phyloP scores from a whole-genome alignment of 768 basidiomycete genomes.

The Calocybe cyanea region DNA sequence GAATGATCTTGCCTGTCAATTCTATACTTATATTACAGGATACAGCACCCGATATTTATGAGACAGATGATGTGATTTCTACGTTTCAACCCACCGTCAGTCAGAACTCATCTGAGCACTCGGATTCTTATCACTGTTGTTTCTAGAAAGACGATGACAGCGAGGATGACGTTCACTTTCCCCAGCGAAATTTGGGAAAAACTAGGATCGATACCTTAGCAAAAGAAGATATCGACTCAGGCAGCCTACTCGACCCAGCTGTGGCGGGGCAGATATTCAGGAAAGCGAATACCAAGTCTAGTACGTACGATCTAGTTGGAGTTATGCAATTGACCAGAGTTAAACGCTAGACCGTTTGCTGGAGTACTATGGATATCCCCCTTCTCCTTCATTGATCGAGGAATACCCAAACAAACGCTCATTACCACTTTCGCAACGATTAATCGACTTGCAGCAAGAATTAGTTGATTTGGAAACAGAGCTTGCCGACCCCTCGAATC shows the following conservation, averaged over 20 bases:
- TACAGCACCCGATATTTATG: slow-evolving; percentile 88
- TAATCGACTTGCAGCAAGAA: slow-evolving; percentile 72
- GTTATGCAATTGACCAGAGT: slow-evolving; percentile 11
- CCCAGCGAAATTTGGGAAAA: slow-evolving; percentile 33
- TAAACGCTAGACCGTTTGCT: slow-evolving; percentile 41
- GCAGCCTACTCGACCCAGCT: slow-evolving; percentile 56
- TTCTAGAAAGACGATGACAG: slow-evolving; percentile 57
- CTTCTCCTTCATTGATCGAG: slow-evolving; percentile 49
- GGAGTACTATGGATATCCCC: slow-evolving; percentile 65
- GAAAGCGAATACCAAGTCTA: slow-evolving; percentile 63
- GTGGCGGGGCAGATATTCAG: slow-evolving; percentile 70
- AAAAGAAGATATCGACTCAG: slow-evolving; percentile 68
- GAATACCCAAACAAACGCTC: slow-evolving; percentile 30
- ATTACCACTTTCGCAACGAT: slow-evolving; percentile 51
- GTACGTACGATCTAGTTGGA: no score
- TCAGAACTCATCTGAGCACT: slow-evolving; percentile 6
- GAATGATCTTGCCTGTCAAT: slow-evolving; percentile 8
- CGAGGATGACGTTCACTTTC: slow-evolving; percentile 56
- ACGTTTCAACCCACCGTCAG: slow-evolving; percentile 49
- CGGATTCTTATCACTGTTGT: slow-evolving; percentile 7
- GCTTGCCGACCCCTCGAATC: slow-evolving; percentile 77
- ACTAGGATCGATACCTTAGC: slow-evolving; percentile 36
- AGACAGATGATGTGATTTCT: slow-evolving; percentile 78
- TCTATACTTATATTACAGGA: slow-evolving; percentile 46
- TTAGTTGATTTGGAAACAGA: slow-evolving; percentile 77